Evolutionary conservation across 139 green algal species (phyloP).

Genomic region (Chlorella vulgaris): DNA sequence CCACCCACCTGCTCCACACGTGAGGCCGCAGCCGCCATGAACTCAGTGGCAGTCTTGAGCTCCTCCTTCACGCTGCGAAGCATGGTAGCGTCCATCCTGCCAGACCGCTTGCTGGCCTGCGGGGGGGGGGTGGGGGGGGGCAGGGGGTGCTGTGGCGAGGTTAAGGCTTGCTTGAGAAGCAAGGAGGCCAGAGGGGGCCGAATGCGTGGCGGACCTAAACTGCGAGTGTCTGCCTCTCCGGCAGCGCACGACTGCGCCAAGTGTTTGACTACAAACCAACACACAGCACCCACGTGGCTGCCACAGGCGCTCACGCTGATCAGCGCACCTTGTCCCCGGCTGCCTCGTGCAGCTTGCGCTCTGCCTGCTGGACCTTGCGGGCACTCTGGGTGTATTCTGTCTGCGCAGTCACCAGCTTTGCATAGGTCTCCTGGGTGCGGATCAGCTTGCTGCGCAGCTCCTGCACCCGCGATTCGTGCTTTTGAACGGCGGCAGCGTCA

Average conservation of each 20-base stretch:
- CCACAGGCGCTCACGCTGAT: background rate
- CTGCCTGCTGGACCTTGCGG: slow-evolving; percentile 24
- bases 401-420: slow-evolving; percentile 5
- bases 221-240: too few relatives aligned
- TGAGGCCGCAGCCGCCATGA: slow-evolving; percentile 32
- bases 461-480: background rate
- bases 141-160: too few relatives aligned
- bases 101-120: background rate
- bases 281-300: background rate
- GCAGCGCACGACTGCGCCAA: background rate
- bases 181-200: too few relatives aligned
- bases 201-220: too few relatives aligned
- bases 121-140: background rate
- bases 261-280: background rate
- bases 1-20: slow-evolving; percentile 49
- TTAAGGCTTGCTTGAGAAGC: too few relatives aligned
- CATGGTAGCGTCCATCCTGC: background rate
- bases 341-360: slow-evolving; percentile 6
- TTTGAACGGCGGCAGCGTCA: background rate
- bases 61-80: slow-evolving; percentile 18
- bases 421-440: slow-evolving; percentile 2
- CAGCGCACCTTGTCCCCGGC: too few relatives aligned
- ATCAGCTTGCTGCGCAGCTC: slow-evolving; percentile 30
- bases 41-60: slow-evolving; percentile 20
- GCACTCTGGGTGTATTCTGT: slow-evolving; percentile 5